Evolutionary conservation across 202 grass and related monocot species (phyloP), one percentile per base, ranked within the genome.

Genomic region (Zizania palustris): DNA sequence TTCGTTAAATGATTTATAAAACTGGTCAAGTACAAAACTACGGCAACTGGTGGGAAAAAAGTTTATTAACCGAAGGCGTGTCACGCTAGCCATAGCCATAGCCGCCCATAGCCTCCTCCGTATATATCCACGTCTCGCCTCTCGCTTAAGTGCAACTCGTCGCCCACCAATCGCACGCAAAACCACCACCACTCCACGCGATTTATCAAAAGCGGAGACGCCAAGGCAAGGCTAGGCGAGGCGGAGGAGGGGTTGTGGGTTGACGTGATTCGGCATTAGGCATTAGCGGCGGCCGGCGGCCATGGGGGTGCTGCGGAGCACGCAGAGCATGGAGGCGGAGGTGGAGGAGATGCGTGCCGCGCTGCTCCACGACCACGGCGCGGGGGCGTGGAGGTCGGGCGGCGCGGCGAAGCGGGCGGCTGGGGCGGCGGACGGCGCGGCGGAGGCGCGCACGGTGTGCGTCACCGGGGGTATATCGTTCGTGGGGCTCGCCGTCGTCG

Each of bases 281-380:
- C 54, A 22, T 58, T 58, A 55, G 60, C 37, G 33, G 59, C 19
- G 45, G 15, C 11, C 9, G 15, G 34, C 4, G 16, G 18, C 1
- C 72, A 97, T 95, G 95, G 95, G 95, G 40, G 91, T 98, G 59
- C 75, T 98, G 77, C 77, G 93, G 78, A 97, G 86, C 80, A 94
- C 89, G 71, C 89, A 94, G 74, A 92, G 88, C 63, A 78, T 90
- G 82, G 91, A 90, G 82, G 89, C 91, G 16, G 91, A 98, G 85
- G 91, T 98, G 77, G 85, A 92, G 85, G 91, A 95, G 85, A 83
- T 98, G 87, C 80, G 89, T 18, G 77, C 82, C 51, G 80, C 86
- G 78, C 80, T 95, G 14, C 58, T 72, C 35, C 65, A 36, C 16
- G 61, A 55, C 35, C 65, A 36, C 16, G 61, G 62, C 7, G 33